These are phyloP conservation scores for Solanum chacoense DNA, from an alignment of 305 asterid genomes.

Conservation along the genomic window DNA sequence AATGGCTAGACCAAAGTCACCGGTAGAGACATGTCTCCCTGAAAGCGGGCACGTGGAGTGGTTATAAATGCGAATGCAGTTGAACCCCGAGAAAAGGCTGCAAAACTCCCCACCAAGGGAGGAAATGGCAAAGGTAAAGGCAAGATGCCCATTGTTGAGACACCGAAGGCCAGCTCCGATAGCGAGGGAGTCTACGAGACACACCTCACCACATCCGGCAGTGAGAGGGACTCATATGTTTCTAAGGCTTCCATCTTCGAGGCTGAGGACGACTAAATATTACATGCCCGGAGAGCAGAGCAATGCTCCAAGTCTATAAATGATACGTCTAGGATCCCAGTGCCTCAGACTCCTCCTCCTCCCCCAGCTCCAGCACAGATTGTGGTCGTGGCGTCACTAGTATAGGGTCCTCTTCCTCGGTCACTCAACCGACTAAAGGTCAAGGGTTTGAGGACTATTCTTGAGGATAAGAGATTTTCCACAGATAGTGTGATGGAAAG, in stretches of 20 bases:
- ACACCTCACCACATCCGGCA: no score
- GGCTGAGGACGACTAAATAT: no score
- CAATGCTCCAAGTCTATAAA: no score
- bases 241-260: no score
- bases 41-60: no score
- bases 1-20: not conserved
- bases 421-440: not conserved
- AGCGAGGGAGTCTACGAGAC: no score
- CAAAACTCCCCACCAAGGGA: not conserved
- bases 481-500: not conserved
- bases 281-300: no score
- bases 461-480: not conserved
- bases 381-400: not conserved
- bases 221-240: no score
- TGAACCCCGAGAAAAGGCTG: no score
- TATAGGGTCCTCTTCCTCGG: not conserved
- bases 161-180: no score
- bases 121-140: not conserved
- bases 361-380: not conserved
- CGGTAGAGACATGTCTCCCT: not conserved
- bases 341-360: not conserved
- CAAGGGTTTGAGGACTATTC: not conserved
- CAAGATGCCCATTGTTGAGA: no score
- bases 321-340: not conserved
- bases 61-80: no score